Evolutionary conservation across 176 grass and related monocot genomes (phyloP), one percentile per base, ranked within the genome.

Genomic region (Ensete ventricosum): DNA sequence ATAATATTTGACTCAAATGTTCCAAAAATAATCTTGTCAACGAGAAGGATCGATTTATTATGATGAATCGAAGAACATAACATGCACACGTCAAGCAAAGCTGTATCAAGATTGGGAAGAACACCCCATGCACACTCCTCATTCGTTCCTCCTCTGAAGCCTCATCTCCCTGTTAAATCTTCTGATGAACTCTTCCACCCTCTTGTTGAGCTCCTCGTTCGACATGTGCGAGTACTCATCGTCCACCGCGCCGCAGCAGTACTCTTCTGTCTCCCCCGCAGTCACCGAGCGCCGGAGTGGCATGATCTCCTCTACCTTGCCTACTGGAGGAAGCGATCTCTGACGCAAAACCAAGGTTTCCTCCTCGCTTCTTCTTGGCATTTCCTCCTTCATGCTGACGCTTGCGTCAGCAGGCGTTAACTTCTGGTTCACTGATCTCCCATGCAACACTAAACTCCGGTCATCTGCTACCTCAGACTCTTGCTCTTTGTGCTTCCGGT

Each of bases 161-260:
- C 65, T 79, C 75, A 96, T 96, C 81, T 96, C 81, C 62, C 73
- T 80, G 71, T 96, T 92, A 82, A 89, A 96, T 48, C 83, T 79
- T 9, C 83, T 81, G 53, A 96, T 96, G 80, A 96, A 96, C 73
- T 92, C 89, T 76, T 96, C 93, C 9, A 92, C 87, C 84, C 85
- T 90, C 73, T 49, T 67, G 54, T 92, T 96, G 8, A 96, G 89
- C 81, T 92, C 93, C 83, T 96, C 93, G 62, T 92, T 76, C 9
- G 81, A 90, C 71, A 96, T 74, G 70, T 78, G 55, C 72, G 84
- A 84, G 62, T 90, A 90, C 57, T 90, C 80, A 52, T 67, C 51
- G 6, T 55, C 34, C 77, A 82, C 59, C 23, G 21, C 10, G 11
- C 64, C 64, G 23, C 24, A 9, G 20, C 22, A 2, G n/a, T 8